A percentile compares a stretch with the other conserved stretches of the same genome.
These are phyloP conservation scores for Diospyros lotus DNA, from an alignment of 148 eudicot species.

Conservation along the genomic window DNA sequence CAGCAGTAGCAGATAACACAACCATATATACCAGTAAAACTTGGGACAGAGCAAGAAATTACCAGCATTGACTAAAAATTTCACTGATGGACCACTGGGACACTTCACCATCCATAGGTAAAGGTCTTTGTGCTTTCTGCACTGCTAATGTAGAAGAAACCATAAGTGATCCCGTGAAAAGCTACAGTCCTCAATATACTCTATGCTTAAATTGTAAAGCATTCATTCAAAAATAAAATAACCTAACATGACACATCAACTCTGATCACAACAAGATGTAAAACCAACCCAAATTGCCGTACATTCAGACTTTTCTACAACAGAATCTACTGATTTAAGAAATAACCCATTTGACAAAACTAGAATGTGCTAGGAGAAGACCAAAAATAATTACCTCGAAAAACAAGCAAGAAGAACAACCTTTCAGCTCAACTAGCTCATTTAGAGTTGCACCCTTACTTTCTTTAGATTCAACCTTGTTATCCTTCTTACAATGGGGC, in stretches of 20 bases:
- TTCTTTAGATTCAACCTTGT: conserved; percentile 81
- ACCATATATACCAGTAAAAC: conserved; percentile 2
- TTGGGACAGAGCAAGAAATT: conserved; percentile 4
- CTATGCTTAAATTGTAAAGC: not conserved
- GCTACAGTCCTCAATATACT: not conserved
- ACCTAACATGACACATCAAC: not conserved
- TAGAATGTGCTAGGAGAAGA: not conserved
- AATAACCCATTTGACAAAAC: not conserved
- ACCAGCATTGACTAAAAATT: conserved; percentile 96
- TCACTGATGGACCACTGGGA: conserved; percentile 95
- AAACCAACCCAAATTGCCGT: not conserved
- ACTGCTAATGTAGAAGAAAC: conserved; percentile 37
- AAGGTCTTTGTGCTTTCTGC: conserved; percentile 91
- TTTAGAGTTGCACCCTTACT: conserved; percentile 82
- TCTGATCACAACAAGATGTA: not conserved
- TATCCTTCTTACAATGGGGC: conserved; percentile 89
- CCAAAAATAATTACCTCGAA: conserved; percentile 60
- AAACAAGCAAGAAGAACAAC: conserved; percentile 83
- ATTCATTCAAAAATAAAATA: not conserved
- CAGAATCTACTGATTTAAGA: not conserved
- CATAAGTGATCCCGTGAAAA: not conserved
- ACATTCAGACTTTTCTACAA: not conserved
- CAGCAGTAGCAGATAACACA: not conserved
- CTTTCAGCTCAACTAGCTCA: conserved; percentile 88
- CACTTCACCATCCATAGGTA: conserved; percentile 96